Conservation (phyloP, 2,329 filamentous ascomycete species). For the Zasmidium citrigriseum region DNA sequence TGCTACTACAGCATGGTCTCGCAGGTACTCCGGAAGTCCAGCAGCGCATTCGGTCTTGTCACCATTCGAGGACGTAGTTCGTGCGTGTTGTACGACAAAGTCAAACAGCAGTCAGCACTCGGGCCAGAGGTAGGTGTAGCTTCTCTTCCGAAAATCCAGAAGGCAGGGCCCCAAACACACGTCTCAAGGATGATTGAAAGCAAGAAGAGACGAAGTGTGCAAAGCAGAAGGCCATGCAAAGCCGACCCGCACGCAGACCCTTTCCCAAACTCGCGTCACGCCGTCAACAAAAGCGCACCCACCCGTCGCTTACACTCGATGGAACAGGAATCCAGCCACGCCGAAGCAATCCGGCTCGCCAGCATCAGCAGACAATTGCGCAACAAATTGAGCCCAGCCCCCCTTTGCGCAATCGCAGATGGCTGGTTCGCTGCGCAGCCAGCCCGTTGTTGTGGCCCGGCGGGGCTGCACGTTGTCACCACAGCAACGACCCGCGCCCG, state of each 20-base stretch:
- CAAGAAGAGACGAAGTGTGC: background rate
- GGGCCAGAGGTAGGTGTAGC: background rate
- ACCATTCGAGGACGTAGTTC: conserved; percentile 2
- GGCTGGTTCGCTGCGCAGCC: background rate
- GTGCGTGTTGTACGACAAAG: background rate
- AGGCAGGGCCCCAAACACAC: conserved; percentile 1
- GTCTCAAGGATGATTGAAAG: background rate
- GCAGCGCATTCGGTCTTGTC: background rate
- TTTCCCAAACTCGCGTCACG: background rate
- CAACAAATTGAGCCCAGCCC: background rate
- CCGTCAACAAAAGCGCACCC: conserved; percentile 2
- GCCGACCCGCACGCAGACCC: background rate
- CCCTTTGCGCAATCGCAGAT: background rate
- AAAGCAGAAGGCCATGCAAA: conserved; percentile 5
- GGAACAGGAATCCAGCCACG: too few relatives aligned
- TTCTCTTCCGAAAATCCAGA: background rate
- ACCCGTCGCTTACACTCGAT: background rate
- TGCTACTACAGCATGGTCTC: conserved; percentile 19
- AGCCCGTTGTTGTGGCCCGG: background rate
- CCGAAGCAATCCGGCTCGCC: background rate
- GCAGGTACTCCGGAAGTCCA: conserved; percentile 8
- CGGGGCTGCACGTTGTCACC: background rate
- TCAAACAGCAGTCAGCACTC: background rate
- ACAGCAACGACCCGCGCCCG: background rate
- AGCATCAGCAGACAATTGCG: background rate